phyloP scores from a whole-genome alignment of 306 rosid genomes.

The Castanea sativa region DNA sequence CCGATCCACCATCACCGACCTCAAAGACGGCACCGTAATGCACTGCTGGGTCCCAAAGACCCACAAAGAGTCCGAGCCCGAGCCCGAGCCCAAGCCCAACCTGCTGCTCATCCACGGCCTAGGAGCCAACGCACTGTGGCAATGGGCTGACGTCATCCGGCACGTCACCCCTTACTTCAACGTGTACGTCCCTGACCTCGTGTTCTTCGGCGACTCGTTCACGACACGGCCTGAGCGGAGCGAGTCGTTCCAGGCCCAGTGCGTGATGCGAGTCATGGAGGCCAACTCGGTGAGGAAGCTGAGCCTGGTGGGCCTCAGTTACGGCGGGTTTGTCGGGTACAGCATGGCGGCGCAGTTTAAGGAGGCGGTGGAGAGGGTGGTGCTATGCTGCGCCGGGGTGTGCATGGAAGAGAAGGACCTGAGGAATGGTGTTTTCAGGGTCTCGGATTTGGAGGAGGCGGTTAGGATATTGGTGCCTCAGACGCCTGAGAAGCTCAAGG shows the following conservation, averaged over 20 bases:
- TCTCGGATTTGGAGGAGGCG: constrained; percentile 69
- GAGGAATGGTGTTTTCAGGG: constrained; percentile 52
- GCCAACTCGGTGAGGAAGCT: constrained; percentile 44
- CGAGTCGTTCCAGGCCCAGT: constrained; percentile 75
- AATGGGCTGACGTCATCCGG: constrained; percentile 61
- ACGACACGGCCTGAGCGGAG: constrained; percentile 57
- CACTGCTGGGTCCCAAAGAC: constrained; percentile 84
- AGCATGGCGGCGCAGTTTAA: constrained; percentile 46
- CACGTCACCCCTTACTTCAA: constrained; percentile 50
- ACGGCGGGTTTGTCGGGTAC: constrained; percentile 83
- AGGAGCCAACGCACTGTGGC: constrained; percentile 83
- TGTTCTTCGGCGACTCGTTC: constrained; percentile 74
- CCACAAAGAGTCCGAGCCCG: constrained; percentile 24
- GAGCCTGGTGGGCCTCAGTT: constrained; percentile 74
- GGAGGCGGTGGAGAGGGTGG: constrained; percentile 75
- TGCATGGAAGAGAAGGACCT: constrained; percentile 81
- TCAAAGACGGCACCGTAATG: constrained; percentile 65
- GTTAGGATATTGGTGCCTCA: constrained; percentile 63
- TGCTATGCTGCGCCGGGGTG: constrained; percentile 72
- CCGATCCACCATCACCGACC: constrained; percentile 50
- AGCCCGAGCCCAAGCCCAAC: constrained; percentile 63
- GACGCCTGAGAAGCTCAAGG: constrained; percentile 47
- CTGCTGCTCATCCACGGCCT: constrained; percentile 83
- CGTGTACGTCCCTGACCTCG: constrained; percentile 79
- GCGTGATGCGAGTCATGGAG: constrained; percentile 70